Base-by-base conservation (phyloP, 805 yeast species). In the Barnettozyma salicaria region DNA sequence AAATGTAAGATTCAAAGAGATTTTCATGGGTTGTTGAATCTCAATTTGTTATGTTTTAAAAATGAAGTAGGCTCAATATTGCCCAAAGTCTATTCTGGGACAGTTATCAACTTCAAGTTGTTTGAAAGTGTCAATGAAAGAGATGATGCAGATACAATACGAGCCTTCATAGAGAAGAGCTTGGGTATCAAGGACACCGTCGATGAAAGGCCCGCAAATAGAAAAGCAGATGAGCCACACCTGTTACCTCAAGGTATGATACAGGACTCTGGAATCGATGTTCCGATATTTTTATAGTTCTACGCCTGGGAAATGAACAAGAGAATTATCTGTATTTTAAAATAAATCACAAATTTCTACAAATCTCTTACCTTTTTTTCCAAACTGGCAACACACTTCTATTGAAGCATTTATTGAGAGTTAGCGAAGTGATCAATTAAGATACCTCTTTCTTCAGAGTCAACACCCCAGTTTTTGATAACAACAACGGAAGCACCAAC, bases 401-500 rank as follows among this genome's bases (percentile, higher is more conserved):
- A 17, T 20, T 21, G 21, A 19, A 23, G 4, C 11, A 65, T 59
- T 73, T 82, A 79, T 72, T 85, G 88, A 67, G 83, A 83, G 68
- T 83, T 84, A 61, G 94, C 80, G 74, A 90, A 87, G 80, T 87
- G 89, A 73, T 88, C 94, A 71, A 92, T 79, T 68, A 92, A 80
- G 73, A 86, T 82, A 77, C 79, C 75, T 77, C 97, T 87, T 77
- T 90, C 98, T 65, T 80, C 90, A 61, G 97, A 83, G 74, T 88
- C 96, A 67, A 87, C 95, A 87, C 99, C 99, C 97, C 97, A 92
- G 95, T 88, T 82, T 81, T 85, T 89, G 80, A 92, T 86, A 62
- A 92, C 98, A 67, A 90, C 97, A 74, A 95, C 90, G 61, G 97
- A 89, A 73, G 96, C 95, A 76, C 98, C 98, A 69, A 92, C 98